Evolutionary conservation across 2,329 filamentous ascomycete genomes (phyloP).

Genomic region (Phaeosphaeriaceae sp.): DNA sequence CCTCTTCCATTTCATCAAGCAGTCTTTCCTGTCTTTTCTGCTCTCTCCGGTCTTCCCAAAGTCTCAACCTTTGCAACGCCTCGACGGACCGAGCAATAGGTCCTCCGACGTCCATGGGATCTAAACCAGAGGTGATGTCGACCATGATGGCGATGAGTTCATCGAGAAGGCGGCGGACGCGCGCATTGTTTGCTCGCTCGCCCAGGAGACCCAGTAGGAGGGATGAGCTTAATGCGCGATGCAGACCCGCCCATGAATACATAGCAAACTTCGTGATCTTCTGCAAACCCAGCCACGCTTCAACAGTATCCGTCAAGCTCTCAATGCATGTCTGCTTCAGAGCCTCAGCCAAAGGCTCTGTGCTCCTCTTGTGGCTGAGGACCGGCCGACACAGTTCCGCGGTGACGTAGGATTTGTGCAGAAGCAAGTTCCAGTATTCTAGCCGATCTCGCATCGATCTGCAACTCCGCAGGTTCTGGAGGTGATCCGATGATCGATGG

Average conservation of each 20-base stretch:
- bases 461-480: conserved; percentile 61
- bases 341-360: conserved; percentile 49
- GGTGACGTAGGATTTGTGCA: conserved; percentile 67
- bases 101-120: conserved; percentile 55
- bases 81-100: conserved; percentile 57
- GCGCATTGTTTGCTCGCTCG: conserved; percentile 53
- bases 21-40: conserved; percentile 40
- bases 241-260: conserved; percentile 53
- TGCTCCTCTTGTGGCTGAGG: conserved; percentile 60
- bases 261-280: conserved; percentile 56
- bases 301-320: conserved; percentile 63
- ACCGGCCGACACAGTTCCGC: conserved; percentile 68
- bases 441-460: conserved; percentile 60
- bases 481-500: conserved; percentile 63
- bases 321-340: conserved; percentile 63
- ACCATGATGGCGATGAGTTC: conserved; percentile 55
- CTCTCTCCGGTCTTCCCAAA: too few species aligned
- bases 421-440: conserved; percentile 65
- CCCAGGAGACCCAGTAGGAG: conserved; percentile 53
- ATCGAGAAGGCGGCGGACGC: conserved; percentile 53
- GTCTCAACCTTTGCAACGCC: conserved; percentile 36
- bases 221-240: conserved; percentile 53
- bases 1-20: conserved; percentile 37
- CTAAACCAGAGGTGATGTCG: conserved; percentile 56
- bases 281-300: conserved; percentile 66